These are phyloP conservation scores for Pisolithus thermaeus DNA, from an alignment of 1,284 basidiomycete genomes.

Conservation along the genomic window DNA sequence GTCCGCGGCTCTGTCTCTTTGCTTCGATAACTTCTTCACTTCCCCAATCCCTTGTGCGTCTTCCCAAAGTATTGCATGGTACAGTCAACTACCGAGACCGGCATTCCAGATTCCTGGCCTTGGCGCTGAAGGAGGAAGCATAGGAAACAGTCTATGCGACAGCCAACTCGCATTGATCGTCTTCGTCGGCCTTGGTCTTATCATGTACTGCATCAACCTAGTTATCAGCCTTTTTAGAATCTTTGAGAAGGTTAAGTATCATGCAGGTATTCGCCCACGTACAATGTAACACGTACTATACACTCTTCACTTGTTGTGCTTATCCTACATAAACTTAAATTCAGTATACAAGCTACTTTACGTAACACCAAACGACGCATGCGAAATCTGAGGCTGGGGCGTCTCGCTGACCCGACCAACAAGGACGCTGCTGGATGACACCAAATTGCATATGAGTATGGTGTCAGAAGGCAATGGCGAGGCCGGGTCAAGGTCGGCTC, in stretches of 20 bases:
- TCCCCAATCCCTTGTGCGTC: constrained; percentile 75
- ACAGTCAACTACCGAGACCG: constrained; percentile 53
- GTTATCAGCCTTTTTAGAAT: constrained; percentile 83
- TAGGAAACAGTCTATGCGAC: constrained; percentile 58
- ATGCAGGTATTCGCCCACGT: constrained; percentile 25
- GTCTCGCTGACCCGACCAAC: too few species aligned
- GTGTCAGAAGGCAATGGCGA: constrained; percentile 11
- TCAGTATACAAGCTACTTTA: too few species aligned
- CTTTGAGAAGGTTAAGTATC: constrained; percentile 80
- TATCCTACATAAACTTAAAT: too few species aligned
- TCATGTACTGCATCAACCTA: constrained; percentile 76
- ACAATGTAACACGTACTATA: constrained; percentile 2
- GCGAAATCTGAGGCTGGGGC: too few species aligned
- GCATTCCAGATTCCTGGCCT: constrained; percentile 36
- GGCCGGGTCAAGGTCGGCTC: constrained; percentile 6
- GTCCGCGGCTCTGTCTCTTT: constrained; percentile 84
- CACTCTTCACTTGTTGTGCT: too few species aligned
- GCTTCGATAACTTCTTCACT: constrained; percentile 90
- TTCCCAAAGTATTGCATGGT: constrained; percentile 57
- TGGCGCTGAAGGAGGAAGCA: constrained; percentile 36
- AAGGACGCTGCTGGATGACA: too few species aligned
- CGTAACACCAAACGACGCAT: too few species aligned
- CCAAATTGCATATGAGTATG: constrained; percentile 14
- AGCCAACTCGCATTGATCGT: constrained; percentile 70
- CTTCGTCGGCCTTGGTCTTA: constrained; percentile 67